These are phyloP conservation scores for Phlebiopsis gigantea DNA, from an alignment of 768 basidiomycete species.

Conservation along the genomic window DNA sequence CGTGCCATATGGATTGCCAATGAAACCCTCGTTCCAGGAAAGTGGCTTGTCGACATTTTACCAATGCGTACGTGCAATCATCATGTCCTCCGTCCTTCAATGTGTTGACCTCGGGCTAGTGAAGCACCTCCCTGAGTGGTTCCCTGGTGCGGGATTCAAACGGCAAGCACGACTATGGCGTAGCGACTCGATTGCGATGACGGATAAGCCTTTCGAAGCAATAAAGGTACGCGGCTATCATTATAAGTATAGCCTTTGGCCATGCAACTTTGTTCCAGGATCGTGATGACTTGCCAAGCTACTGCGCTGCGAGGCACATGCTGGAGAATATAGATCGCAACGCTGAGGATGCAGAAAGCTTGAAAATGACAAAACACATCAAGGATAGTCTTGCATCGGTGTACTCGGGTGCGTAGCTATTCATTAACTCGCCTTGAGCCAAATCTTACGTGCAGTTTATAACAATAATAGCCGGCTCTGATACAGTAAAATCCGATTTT, in stretches of 20 bases:
- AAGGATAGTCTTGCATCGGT: slow-evolving; percentile 6
- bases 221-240: slow-evolving; percentile 11
- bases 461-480: neutral
- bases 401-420: slow-evolving; percentile 6
- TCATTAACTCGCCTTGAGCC: neutral
- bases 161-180: slow-evolving; percentile 11
- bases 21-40: slow-evolving; percentile 3
- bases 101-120: slow-evolving; percentile 4
- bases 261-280: neutral
- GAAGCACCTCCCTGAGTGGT: slow-evolving; percentile 20
- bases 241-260: neutral
- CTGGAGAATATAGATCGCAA: neutral
- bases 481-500: slow-evolving; percentile 1
- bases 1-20: neutral
- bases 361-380: neutral
- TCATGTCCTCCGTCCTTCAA: neutral
- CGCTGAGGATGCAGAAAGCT: neutral
- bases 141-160: slow-evolving; percentile 19
- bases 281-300: neutral
- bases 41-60: slow-evolving; percentile 12
- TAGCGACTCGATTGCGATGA: neutral
- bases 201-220: slow-evolving; percentile 7
- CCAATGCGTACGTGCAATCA: slow-evolving; percentile 7
- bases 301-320: neutral
- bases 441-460: neutral